Conservation (phyloP, 2,329 filamentous ascomycete genomes). For the Aspergillaceae sp. region DNA sequence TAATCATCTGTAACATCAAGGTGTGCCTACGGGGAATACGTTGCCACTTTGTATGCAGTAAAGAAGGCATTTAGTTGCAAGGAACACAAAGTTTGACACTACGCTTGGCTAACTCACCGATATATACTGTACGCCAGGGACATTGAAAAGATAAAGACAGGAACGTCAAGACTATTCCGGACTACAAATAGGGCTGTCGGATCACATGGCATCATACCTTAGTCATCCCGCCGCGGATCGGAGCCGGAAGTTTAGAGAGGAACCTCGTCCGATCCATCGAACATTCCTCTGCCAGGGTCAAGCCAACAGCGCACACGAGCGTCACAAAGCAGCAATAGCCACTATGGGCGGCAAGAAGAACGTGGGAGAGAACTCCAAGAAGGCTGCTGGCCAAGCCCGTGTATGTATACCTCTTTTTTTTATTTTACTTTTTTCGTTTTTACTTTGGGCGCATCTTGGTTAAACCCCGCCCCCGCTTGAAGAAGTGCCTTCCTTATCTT, state of each 20-base stretch:
- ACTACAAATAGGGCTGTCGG: neutral
- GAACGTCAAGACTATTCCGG: too few species aligned
- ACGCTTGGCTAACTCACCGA: too few species aligned
- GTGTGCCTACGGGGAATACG: too few species aligned
- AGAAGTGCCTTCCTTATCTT: constrained; percentile 4
- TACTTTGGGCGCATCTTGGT: neutral
- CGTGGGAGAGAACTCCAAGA: constrained; percentile 70
- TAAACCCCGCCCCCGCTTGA: constrained; percentile 18
- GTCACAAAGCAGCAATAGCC: neutral
- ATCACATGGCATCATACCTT: neutral
- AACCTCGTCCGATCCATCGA: neutral
- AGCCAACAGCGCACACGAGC: neutral
- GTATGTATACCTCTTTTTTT: constrained; percentile 21
- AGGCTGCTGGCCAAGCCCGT: constrained; percentile 72
- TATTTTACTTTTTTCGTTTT: neutral
- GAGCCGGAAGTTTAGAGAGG: neutral
- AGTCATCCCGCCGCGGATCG: neutral
- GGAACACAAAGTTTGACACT: too few species aligned
- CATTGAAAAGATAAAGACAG: too few species aligned
- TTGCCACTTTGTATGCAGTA: too few species aligned
- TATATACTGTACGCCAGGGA: too few species aligned
- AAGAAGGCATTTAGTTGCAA: too few species aligned
- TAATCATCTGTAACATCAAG: too few species aligned
- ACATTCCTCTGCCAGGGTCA: too few species aligned
- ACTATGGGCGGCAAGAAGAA: constrained; percentile 64